Conservation (phyloP, 2,329 filamentous ascomycete species). For the Aspergillus latus region DNA sequence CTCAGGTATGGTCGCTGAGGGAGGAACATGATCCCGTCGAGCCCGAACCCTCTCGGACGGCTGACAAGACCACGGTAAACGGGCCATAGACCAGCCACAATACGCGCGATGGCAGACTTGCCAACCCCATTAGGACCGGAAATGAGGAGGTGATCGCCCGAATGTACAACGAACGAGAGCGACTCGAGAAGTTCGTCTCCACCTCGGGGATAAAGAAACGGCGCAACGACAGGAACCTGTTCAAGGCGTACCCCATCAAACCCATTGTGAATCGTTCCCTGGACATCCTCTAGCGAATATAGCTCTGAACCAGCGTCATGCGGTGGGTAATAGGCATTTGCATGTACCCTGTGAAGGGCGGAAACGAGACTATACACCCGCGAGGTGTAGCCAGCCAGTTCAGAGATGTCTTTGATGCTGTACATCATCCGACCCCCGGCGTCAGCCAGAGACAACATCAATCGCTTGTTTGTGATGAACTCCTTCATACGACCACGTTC, state of each 20-base stretch:
- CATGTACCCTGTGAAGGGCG: conserved; percentile 89
- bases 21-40: conserved; percentile 97
- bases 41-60: conserved; percentile 73
- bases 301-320: conserved; percentile 70
- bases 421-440: conserved; percentile 99
- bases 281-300: conserved; percentile 85
- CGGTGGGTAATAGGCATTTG: conserved; percentile 76
- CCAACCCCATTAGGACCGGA: conserved; percentile 94
- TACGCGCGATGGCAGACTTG: conserved; percentile 82
- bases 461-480: conserved; percentile 97
- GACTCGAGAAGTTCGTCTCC: conserved; percentile 90
- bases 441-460: conserved; percentile 96
- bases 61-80: conserved; percentile 91
- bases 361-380: conserved; percentile 94
- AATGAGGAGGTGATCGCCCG: conserved; percentile 89
- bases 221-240: conserved; percentile 88
- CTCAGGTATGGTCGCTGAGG: conserved; percentile 91
- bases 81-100: conserved; percentile 92
- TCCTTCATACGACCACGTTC: conserved; percentile 92
- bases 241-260: conserved; percentile 94
- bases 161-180: conserved; percentile 82
- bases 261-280: conserved; percentile 90
- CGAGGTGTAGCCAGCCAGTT: conserved; percentile 93
- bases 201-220: conserved; percentile 80
- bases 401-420: conserved; percentile 95